Evolutionary conservation across 177 flowering plant genomes (phyloP), one percentile per base, ranked within the genome.

Genomic region (Vitis hybrid): DNA sequence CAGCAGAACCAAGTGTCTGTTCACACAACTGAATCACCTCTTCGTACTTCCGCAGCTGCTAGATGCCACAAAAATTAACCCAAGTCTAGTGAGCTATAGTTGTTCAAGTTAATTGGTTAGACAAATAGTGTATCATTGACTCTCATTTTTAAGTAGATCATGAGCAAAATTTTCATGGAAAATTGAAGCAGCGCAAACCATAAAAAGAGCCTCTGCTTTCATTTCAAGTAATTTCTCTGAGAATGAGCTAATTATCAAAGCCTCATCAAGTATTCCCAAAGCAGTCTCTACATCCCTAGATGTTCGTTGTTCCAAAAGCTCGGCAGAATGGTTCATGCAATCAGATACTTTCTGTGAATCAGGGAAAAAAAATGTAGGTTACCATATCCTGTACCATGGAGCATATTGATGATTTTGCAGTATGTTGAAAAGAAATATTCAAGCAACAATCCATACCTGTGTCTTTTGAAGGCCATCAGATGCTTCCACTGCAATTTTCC

Each of bases 11-110:
- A 64, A 88, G 83, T 33, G 90, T 82, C 71, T 86, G 79, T 76
- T 90, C 93, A 79, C 98, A 96, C 45, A 93, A 70, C 74, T 84
- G 82, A 76, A 90, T 75, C 71, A 83, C 97, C 64, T 90, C 93
- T 39, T 84, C 88, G 75, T 91, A 86, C 81, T 78, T 88, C 68
- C 81, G 81, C 72, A 89, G 56, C 99, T 93, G 89, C 76, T 51
- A 61, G 21, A 80, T 55, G 48, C 51, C 39, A 72, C 16, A 58
- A 67, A 21, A 12, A 53, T 56, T 16, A 16, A 29, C 62, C 15
- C 12, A 49, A 39, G 45, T 39, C 45, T 39, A 39, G 45, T 39
- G 45, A 39, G 45, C 45, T 39, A 39, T 39, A 39, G 45, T 5
- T 39, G 45, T 39, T 39, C 45, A 39, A 39, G 45, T 39, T 39